Evolutionary conservation across 129 eudicot species (phyloP), one percentile per base, ranked within the genome.

Genomic region (Chrysanthemum makinoi): DNA sequence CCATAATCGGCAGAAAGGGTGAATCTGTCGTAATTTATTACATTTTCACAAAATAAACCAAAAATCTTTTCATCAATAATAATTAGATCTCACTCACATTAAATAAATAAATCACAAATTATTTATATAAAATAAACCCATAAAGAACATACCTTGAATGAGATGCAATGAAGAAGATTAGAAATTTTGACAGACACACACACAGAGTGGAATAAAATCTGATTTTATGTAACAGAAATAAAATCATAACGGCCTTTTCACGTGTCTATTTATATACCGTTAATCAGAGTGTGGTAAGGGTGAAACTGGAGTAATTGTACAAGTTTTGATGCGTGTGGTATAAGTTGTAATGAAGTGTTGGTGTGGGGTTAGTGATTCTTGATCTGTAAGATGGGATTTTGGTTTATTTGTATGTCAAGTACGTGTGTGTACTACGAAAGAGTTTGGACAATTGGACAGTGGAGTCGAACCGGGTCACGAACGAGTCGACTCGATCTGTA

Each of bases 191-290:
- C 8, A 35, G 1, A 39, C 16, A 65, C 35, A 55, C 61, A 24
- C 47, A 39, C 8, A 35, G 43, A 26, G 6, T 35, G 43, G 46
- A 39, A 39, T 39, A 39, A 39, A 39, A 39, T 39, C 46, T 6
- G 46, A 39, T 39, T 39, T 39, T 39, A 39, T 39, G 46, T 39
- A 39, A 39, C 46, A 39, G 46, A 39, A 18, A 43, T 18, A 14
- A 63, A 44, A 67, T 67, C 59, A 68, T 63, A 75, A 56, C 62
- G 10, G 74, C 33, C 64, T 70, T 43, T 39, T 39, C 46, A 39
- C 46, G 46, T 39, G 46, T 39, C 46, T 39, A 39, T 39, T 39
- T 39, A 39, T 39, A 39, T 39, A 39, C 46, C 46, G 46, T 39
- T 39, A 39, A 6, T 39, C 1, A 39, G 46, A n/a, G 44, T 33